Percentiles rank a stretch among this genome's conserved stretches.
Evolutionary conservation across 2,329 filamentous ascomycete species (phyloP).

Genomic region (Pyrenophora teres): DNA sequence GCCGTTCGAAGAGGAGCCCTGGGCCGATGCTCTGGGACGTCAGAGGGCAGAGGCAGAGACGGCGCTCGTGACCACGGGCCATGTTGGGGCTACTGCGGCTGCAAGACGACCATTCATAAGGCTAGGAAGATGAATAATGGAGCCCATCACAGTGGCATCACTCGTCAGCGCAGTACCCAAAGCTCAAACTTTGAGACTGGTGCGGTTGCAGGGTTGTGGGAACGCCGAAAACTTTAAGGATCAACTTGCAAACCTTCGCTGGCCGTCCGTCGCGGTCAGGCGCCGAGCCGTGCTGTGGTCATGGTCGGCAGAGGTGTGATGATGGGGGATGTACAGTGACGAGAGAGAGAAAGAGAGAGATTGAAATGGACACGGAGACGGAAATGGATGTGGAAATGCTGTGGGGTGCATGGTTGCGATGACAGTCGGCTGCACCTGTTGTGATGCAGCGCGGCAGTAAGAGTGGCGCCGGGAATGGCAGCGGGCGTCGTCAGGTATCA

Average conservation of each 20-base stretch:
- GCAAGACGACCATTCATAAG: conserved; percentile 25
- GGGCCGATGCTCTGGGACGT: conserved; percentile 34
- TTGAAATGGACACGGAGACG: too few relatives aligned
- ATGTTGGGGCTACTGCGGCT: conserved; percentile 28
- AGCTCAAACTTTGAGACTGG: conserved; percentile 45
- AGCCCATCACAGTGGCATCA: conserved; percentile 14
- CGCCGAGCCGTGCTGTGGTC: conserved; percentile 33
- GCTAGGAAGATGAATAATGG: conserved; percentile 39
- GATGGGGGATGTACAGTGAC: not conserved
- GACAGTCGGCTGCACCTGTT: not conserved
- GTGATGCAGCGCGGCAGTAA: conserved; percentile 23
- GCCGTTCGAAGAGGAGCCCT: conserved; percentile 33
- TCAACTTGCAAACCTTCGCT: conserved; percentile 37
- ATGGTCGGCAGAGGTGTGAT: conserved; percentile 17
- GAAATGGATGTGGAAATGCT: not conserved
- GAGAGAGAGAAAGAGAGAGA: conserved; percentile 1
- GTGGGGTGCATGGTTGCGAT: too few relatives aligned
- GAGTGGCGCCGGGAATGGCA: conserved; percentile 19
- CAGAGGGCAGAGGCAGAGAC: conserved; percentile 21
- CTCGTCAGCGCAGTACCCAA: conserved; percentile 34
- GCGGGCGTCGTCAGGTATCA: conserved; percentile 16
- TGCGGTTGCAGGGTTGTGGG: conserved; percentile 44
- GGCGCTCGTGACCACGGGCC: conserved; percentile 19
- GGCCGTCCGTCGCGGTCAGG: conserved; percentile 26
- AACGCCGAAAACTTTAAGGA: conserved; percentile 46